phyloP scores from a whole-genome alignment of 805 yeast species.

The Candida odintsovae region DNA sequence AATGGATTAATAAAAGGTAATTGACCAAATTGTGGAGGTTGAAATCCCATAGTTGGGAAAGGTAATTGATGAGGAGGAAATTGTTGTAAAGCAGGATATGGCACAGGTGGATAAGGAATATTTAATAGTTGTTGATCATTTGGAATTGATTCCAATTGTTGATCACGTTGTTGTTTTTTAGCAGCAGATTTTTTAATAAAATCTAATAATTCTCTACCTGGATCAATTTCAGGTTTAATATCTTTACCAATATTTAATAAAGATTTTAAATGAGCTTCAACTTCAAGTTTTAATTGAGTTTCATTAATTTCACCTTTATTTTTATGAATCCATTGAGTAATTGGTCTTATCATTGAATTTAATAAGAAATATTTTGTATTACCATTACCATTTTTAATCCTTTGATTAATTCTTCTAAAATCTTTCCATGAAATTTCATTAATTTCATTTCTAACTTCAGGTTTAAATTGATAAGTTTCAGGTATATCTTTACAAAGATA shows the following conservation, averaged over 20 bases:
- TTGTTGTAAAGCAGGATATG: constrained; percentile 5
- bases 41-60: constrained; percentile 8
- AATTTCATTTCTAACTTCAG: constrained; percentile 85
- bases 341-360: constrained; percentile 36
- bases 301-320: constrained; percentile 45
- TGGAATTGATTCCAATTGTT: constrained; percentile 5
- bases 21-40: constrained; percentile 7
- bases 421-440: constrained; percentile 76
- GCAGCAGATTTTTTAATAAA: constrained; percentile 47
- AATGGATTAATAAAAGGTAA: constrained; percentile 1
- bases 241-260: constrained; percentile 51
- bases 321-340: constrained; percentile 47
- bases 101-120: constrained; percentile 3
- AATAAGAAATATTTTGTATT: constrained; percentile 30
- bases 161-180: constrained; percentile 18
- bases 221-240: constrained; percentile 40
- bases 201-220: constrained; percentile 72
- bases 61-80: constrained; percentile 4
- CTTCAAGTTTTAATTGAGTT: constrained; percentile 53
- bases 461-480: constrained; percentile 66
- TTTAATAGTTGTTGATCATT: neutral
- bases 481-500: constrained; percentile 75
- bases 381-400: constrained; percentile 18
- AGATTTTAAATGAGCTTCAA: constrained; percentile 59
- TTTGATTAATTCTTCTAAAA: constrained; percentile 35